Evolutionary conservation across 495 filamentous ascomycete species (phyloP).

Genomic region (Neurospora intermedia): DNA sequence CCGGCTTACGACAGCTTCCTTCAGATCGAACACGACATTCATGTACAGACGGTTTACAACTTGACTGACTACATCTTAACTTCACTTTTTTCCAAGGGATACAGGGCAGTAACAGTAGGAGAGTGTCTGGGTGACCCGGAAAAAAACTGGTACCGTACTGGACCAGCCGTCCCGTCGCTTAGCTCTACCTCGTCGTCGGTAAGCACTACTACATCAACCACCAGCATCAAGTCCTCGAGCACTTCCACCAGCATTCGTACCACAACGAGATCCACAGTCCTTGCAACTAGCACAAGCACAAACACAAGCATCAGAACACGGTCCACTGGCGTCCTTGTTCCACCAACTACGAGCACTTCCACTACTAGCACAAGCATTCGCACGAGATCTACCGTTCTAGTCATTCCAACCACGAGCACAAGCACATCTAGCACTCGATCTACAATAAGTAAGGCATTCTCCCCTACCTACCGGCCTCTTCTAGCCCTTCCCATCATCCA

Average conservation of each 20-base stretch:
- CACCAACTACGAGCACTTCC: background rate
- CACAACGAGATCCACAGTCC: background rate
- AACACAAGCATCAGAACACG: background rate
- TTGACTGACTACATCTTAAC: slow-evolving; percentile 66
- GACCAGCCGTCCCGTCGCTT: slow-evolving; percentile 3
- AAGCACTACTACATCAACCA: background rate
- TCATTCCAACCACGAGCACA: background rate
- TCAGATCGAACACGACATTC: slow-evolving; percentile 70
- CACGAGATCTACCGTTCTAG: background rate
- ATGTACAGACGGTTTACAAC: slow-evolving; percentile 65
- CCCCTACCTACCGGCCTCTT: background rate
- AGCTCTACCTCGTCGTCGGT: background rate
- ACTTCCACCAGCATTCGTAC: background rate
- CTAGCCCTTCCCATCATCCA: background rate
- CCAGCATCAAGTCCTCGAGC: slow-evolving; percentile 2
- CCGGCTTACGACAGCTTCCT: slow-evolving; percentile 42
- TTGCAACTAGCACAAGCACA: background rate
- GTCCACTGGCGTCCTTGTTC: background rate
- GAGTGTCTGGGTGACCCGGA: slow-evolving; percentile 61
- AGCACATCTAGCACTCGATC: background rate
- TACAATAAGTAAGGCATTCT: background rate
- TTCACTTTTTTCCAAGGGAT: slow-evolving; percentile 46
- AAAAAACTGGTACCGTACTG: slow-evolving; percentile 58
- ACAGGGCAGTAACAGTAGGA: slow-evolving; percentile 57
- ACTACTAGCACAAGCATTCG: background rate